These are phyloP conservation scores for Usnea hakonensis DNA, from an alignment of 495 filamentous ascomycete species.

Conservation along the genomic window DNA sequence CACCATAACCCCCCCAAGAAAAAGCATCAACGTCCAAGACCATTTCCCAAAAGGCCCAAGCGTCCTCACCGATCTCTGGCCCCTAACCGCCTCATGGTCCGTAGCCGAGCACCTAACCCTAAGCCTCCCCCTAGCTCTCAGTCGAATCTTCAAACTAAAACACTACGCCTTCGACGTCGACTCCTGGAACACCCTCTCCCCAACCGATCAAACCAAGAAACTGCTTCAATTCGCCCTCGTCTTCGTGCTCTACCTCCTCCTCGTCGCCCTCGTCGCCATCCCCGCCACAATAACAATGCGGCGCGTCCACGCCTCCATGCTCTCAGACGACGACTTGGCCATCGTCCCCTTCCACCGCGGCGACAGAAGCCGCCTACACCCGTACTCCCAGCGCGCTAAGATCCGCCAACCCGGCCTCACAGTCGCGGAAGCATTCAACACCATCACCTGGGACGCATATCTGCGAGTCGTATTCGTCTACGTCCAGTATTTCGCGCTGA, in stretches of 20 bases:
- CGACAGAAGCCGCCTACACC: neutral
- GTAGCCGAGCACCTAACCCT: conserved; percentile 18
- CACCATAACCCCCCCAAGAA: conserved; percentile 19
- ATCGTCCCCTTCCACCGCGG: conserved; percentile 23
- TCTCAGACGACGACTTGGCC: conserved; percentile 22
- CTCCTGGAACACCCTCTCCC: conserved; percentile 18
- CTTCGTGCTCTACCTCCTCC: conserved; percentile 16
- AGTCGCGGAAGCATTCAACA: conserved; percentile 17
- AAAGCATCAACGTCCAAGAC: conserved; percentile 12
- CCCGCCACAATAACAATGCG: conserved; percentile 18
- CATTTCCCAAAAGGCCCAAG: conserved; percentile 23
- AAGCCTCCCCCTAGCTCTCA: conserved; percentile 19
- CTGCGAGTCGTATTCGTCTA: conserved; percentile 15
- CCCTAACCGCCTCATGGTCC: conserved; percentile 18
- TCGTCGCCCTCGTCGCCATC: conserved; percentile 14
- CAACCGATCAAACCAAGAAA: conserved; percentile 1
- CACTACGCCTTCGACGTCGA: conserved; percentile 18
- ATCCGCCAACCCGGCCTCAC: conserved; percentile 19
- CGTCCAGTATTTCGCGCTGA: conserved; percentile 18
- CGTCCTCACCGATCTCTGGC: conserved; percentile 20
- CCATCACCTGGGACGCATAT: conserved; percentile 19
- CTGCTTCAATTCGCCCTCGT: conserved; percentile 18
- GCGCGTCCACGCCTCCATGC: conserved; percentile 24
- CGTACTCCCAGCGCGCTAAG: conserved; percentile 1
- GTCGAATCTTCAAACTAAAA: conserved; percentile 17